phyloP scores from a whole-genome alignment of 202 grass and related monocot genomes.

The Carex arenaria region DNA sequence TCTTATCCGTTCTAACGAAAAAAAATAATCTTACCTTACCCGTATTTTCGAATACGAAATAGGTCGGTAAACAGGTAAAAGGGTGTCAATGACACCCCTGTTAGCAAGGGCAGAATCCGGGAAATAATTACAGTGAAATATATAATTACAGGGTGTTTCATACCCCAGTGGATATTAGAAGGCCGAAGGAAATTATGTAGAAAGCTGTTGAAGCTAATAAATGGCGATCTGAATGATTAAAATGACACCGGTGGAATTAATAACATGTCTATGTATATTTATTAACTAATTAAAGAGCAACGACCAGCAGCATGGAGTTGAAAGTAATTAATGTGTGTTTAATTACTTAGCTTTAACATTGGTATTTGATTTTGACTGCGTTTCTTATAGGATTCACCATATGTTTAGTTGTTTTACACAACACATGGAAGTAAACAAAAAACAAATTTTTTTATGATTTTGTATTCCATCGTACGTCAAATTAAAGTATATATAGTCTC shows the following conservation, averaged over 20 bases:
- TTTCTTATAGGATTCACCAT: no score
- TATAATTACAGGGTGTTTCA: neutral
- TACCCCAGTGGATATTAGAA: neutral
- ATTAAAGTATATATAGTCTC: no score
- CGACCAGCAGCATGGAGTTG: neutral
- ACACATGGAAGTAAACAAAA: no score
- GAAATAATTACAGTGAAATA: neutral
- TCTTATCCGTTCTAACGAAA: no score
- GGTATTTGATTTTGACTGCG: neutral
- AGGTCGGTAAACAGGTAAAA: no score
- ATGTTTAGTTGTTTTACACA: no score
- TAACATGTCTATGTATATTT: neutral
- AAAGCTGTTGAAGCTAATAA: neutral
- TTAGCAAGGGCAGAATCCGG: no score
- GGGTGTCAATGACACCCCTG: no score
- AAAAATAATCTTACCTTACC: no score
- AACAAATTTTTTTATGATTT: no score
- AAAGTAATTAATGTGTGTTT: neutral
- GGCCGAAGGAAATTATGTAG: neutral
- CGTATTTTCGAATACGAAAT: no score
- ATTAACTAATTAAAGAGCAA: neutral
- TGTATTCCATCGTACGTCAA: no score
- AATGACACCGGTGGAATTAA: neutral
- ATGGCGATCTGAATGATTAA: neutral
- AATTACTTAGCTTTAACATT: neutral